Evolutionary conservation across 768 basidiomycete genomes (phyloP), one percentile per base, ranked within the genome.

Genomic region (Roridomyces roridus): DNA sequence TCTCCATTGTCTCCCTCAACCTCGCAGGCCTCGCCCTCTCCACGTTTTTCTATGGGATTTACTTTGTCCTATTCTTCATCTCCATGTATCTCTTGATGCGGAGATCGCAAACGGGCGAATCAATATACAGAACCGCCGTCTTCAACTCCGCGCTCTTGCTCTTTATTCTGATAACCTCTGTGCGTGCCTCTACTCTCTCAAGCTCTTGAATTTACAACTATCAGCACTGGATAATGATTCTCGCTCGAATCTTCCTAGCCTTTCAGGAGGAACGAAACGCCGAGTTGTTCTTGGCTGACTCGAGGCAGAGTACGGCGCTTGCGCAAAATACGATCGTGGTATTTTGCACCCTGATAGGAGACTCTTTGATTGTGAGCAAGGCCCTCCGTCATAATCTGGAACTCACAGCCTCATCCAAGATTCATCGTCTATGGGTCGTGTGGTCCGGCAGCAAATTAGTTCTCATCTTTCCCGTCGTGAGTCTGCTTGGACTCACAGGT

Each of bases 361-460:
- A 56, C 47, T 49, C 55, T n/a, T 7, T 56, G 6, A 50, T 56
- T 24, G 55, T 56, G 8, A 28, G 47, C 18, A 15, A n/a, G n/a
- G n/a, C n/a, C n/a, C n/a, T 17, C 10, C 23, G 3, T 14, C 10
- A 14, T 12, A 3, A 35, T 3, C n/a, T 20, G n/a, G 2, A 3
- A 25, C n/a, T 18, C 4, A 10, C 9, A 9, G 0, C n/a, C n/a
- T n/a, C n/a, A n/a, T n/a, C n/a, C n/a, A 39, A 57, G 56, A 57
- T 51, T 1, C 29, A 57, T 20, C 56, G 56, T 7, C 42, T 57
- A 35, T 56, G 55, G 55, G 43, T 56, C 14, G 55, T 56, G 9
- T 56, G 47, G 55, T 9, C 37, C 12, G 28, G 10, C 25, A 57
- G n/a, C 36, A 51, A 57, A 41, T 10, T 23, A 4, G 49, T 46